phyloP scores from a whole-genome alignment of 1,284 basidiomycete genomes.

The Caloboletus inedulis region DNA sequence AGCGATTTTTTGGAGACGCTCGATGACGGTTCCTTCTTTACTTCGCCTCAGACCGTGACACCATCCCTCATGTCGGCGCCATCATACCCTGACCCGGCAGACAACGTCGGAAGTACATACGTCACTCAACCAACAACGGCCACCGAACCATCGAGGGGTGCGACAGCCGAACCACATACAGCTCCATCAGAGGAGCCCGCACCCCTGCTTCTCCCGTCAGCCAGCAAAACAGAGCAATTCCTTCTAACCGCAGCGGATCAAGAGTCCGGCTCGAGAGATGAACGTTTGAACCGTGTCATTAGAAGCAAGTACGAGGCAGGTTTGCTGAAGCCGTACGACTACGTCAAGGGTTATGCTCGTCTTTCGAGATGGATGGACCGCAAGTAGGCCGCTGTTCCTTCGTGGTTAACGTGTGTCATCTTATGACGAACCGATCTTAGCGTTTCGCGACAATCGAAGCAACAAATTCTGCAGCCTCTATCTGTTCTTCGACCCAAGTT shows the following conservation, averaged over 20 bases:
- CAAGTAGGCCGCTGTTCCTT: conserved; percentile 51
- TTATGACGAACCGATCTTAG: conserved; percentile 36
- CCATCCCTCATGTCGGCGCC: conserved; percentile 50
- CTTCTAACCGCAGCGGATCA: conserved; percentile 95
- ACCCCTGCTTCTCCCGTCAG: conserved; percentile 55
- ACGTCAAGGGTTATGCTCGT: conserved; percentile 90
- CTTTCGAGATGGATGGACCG: conserved; percentile 93
- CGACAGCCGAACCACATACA: conserved; percentile 18
- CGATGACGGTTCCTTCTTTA: conserved; percentile 70
- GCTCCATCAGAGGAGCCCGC: conserved; percentile 25
- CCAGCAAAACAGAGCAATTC: conserved; percentile 83
- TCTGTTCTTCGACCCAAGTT: conserved; percentile 93
- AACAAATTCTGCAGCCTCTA: conserved; percentile 86
- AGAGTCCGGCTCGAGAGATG: conserved; percentile 85
- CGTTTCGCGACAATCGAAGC: conserved; percentile 85
- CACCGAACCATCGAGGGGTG: conserved; percentile 15
- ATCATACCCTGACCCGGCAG: conserved; percentile 31
- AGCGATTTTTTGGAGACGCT: conserved; percentile 82
- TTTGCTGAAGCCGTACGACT: conserved; percentile 92
- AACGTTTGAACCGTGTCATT: conserved; percentile 89
- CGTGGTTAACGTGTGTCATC: neutral
- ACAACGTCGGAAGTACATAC: conserved; percentile 15
- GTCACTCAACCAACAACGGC: conserved; percentile 17
- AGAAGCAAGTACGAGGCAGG: conserved; percentile 97
- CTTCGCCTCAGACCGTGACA: conserved; percentile 47